Conservation (phyloP, 2,329 filamentous ascomycete species). For the Cadophora sp. region DNA sequence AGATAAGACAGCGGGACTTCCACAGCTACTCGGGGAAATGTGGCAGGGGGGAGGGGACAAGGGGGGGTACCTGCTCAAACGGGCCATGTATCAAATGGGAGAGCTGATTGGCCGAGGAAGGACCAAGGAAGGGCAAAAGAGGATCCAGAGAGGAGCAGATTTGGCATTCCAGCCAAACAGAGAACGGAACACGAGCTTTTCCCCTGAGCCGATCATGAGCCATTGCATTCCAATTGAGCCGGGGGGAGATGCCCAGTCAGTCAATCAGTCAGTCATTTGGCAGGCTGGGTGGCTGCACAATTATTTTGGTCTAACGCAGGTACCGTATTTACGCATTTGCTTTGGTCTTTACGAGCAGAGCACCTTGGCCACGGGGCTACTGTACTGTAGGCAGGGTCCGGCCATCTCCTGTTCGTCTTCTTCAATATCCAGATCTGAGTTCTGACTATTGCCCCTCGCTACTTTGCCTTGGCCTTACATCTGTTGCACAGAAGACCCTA, state of each 20-base stretch:
- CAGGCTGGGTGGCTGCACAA: neutral
- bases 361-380: neutral
- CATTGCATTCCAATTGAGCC: neutral
- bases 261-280: too few relatives aligned
- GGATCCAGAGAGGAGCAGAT: neutral
- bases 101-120: neutral
- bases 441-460: constrained; percentile 3
- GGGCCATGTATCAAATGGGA: constrained; percentile 2
- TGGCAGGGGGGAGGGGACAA: neutral
- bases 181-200: neutral
- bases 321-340: neutral
- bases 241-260: too few relatives aligned
- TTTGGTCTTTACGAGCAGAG: neutral
- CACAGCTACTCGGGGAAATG: too few relatives aligned
- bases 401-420: neutral
- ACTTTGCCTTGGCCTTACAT: neutral
- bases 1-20: too few relatives aligned
- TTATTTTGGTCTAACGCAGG: neutral
- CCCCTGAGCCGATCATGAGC: neutral
- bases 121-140: neutral
- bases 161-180: constrained; percentile 2
- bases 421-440: neutral
- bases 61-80: constrained; percentile 6
- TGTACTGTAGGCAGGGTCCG: too few relatives aligned
- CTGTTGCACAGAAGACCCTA: too few relatives aligned